Evolutionary conservation across 2,329 filamentous ascomycete genomes (phyloP).

Genomic region (Chaetomiaceae sp.): DNA sequence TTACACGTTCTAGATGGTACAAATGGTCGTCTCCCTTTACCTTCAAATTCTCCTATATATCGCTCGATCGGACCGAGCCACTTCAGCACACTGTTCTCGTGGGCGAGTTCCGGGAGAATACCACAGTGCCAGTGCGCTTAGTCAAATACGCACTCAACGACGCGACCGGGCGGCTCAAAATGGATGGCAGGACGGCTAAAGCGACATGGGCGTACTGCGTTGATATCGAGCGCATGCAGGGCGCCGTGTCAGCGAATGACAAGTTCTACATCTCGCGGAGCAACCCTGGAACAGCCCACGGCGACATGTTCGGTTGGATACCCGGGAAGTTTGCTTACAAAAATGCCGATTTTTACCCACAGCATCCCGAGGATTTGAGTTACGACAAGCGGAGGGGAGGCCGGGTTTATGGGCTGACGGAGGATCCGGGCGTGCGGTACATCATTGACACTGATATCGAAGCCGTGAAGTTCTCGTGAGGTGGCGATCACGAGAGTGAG

Average conservation of each 20-base stretch:
- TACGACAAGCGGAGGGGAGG: conserved; percentile 28
- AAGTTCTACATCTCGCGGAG: conserved; percentile 34
- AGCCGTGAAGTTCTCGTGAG: conserved; percentile 10
- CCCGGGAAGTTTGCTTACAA: conserved; percentile 27
- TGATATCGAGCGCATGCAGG: conserved; percentile 33
- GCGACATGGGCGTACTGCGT: conserved; percentile 34
- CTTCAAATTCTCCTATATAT: conserved; percentile 34
- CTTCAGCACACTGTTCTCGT: conserved; percentile 32
- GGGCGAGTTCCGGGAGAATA: conserved; percentile 32
- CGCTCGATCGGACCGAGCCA: conserved; percentile 35
- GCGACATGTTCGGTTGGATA: conserved; percentile 34
- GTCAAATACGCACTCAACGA: conserved; percentile 32
- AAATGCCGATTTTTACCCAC: conserved; percentile 25
- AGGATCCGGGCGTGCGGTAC: conserved; percentile 6
- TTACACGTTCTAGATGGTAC: neutral
- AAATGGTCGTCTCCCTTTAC: conserved; percentile 26
- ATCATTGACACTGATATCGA: conserved; percentile 6
- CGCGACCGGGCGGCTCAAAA: conserved; percentile 27
- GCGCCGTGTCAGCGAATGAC: conserved; percentile 31
- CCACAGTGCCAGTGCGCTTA: conserved; percentile 29
- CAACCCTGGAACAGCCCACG: conserved; percentile 28
- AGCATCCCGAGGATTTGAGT: conserved; percentile 33
- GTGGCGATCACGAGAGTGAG: too few relatives aligned
- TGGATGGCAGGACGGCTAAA: conserved; percentile 20
- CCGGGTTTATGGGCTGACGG: conserved; percentile 22